phyloP scores from a whole-genome alignment of 495 filamentous ascomycete species.

The Pyrenula massariospora region DNA sequence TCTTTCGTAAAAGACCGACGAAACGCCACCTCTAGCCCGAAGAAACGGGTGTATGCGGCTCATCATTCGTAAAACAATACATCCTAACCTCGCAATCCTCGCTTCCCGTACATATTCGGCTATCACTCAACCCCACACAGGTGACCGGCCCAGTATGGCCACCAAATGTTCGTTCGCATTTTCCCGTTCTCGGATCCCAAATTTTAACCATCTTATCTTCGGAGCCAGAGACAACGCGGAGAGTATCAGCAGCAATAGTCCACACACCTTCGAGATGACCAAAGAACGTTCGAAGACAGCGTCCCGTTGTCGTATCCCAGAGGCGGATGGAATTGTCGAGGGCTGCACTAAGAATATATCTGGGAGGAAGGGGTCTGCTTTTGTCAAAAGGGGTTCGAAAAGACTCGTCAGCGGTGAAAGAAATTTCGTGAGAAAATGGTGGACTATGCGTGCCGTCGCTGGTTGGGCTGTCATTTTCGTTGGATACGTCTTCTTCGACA shows the following conservation, averaged over 20 bases:
- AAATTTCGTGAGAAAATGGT: constrained; percentile 9
- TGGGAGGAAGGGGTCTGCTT: constrained; percentile 58
- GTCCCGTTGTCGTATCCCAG: constrained; percentile 78
- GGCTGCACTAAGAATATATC: constrained; percentile 84
- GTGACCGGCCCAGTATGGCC: constrained; percentile 86
- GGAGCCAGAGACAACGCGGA: constrained; percentile 78
- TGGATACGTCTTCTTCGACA: constrained; percentile 42
- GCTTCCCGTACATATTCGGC: constrained; percentile 74
- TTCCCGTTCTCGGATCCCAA: constrained; percentile 87
- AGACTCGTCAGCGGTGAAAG: constrained; percentile 30
- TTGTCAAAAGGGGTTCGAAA: constrained; percentile 47
- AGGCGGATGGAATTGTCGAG: constrained; percentile 85
- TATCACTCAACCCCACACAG: constrained; percentile 82
- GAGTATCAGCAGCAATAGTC: constrained; percentile 82
- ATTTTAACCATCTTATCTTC: constrained; percentile 94
- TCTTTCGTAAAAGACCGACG: no score
- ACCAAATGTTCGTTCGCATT: constrained; percentile 81
- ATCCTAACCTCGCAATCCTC: constrained; percentile 87
- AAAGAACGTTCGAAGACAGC: constrained; percentile 83
- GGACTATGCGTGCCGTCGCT: constrained; percentile 22
- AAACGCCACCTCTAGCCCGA: no score
- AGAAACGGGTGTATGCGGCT: constrained; percentile 1
- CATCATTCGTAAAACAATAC: constrained; percentile 62
- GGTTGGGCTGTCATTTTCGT: constrained; percentile 30
- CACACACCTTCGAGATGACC: constrained; percentile 94